Percentiles rank a stretch among this genome's conserved stretches.
Evolutionary conservation across 2,329 filamentous ascomycete genomes (phyloP).

Genomic region (Rachicladosporium sp.): DNA sequence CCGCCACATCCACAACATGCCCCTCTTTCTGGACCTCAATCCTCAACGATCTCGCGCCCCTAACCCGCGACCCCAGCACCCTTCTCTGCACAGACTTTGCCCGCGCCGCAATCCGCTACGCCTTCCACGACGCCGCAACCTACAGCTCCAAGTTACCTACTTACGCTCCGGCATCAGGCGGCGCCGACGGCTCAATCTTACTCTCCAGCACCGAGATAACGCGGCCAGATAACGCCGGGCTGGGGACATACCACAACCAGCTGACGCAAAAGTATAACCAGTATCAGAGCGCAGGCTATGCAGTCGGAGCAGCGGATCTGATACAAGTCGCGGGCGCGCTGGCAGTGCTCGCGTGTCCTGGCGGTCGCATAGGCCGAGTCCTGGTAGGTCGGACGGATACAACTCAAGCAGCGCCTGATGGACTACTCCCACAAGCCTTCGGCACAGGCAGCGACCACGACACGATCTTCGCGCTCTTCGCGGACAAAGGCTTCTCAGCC

Average conservation of each 20-base stretch:
- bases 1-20: slow-evolving; percentile 10
- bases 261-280: slow-evolving; percentile 29
- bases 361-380: slow-evolving; percentile 39
- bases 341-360: slow-evolving; percentile 38
- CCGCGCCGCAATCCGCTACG: slow-evolving; percentile 23
- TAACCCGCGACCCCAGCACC: slow-evolving; percentile 12
- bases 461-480: slow-evolving; percentile 35
- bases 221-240: slow-evolving; percentile 31
- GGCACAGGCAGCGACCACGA: slow-evolving; percentile 26
- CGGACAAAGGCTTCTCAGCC: slow-evolving; percentile 38
- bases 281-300: slow-evolving; percentile 8
- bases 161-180: slow-evolving; percentile 20
- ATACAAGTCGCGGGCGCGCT: slow-evolving; percentile 38
- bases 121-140: slow-evolving; percentile 23
- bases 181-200: slow-evolving; percentile 29
- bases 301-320: slow-evolving; percentile 43
- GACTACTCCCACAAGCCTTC: slow-evolving; percentile 34
- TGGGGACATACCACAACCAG: slow-evolving; percentile 29
- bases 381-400: slow-evolving; percentile 39
- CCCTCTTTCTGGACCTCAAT: slow-evolving; percentile 21
- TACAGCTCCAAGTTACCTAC: slow-evolving; percentile 11
- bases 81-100: slow-evolving; percentile 22
- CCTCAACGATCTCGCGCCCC: slow-evolving; percentile 17
- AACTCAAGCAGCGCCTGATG: slow-evolving; percentile 27
- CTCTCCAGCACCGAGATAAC: slow-evolving; percentile 26